Evolutionary conservation across 495 filamentous ascomycete genomes (phyloP), one percentile per base, ranked within the genome.

Genomic region (Hyaloscypha hepaticicola): DNA sequence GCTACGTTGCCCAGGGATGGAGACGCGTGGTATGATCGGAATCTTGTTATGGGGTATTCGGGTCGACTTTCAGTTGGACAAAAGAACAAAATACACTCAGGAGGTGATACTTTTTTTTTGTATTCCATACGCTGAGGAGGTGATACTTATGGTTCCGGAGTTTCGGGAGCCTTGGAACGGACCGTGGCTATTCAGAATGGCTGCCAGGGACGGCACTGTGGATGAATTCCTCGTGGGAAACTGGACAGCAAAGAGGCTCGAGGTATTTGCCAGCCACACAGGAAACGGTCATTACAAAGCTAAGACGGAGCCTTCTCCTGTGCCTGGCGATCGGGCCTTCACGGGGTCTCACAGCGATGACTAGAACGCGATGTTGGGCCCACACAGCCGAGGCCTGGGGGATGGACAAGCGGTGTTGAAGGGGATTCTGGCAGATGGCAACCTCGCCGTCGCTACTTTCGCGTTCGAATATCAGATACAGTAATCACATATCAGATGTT

Each of bases 401-500:
- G 38, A 3, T 45, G 38, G 12, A 3, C n/a, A n/a, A n/a, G n/a
- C n/a, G n/a, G n/a, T 8, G 22, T 6, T 53, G 22, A 53, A 12
- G 7, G 21, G 22, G 7, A 16, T 6, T 25, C 50, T 27, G 12
- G 21, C 21, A 5, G 50, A 7, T 27, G 50, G 50, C 25, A 27
- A 27, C 50, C 50, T 53, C 50, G 50, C n/a, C 50, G 50, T 26
- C 50, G 50, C 22, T 53, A 53, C 24, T 16, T 25, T 3, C 5
- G 8, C n/a, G 4, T 29, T 41, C 6, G 41, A 19, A 28, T 11
- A 29, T 38, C 24, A 50, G 34, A 12, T 48, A 45, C 27, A 60
- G 41, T 49, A 53, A 53, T 63, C 38, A 45, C 19, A 22, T 41
- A 56, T 29, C 29, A 56, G 14, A 31, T 45, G 38, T 19, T 19